A percentile compares a stretch with the other conserved stretches of the same genome.
These are phyloP conservation scores for Protostelium mycophagum DNA, from an alignment of 78 protist species.

Conservation along the genomic window DNA sequence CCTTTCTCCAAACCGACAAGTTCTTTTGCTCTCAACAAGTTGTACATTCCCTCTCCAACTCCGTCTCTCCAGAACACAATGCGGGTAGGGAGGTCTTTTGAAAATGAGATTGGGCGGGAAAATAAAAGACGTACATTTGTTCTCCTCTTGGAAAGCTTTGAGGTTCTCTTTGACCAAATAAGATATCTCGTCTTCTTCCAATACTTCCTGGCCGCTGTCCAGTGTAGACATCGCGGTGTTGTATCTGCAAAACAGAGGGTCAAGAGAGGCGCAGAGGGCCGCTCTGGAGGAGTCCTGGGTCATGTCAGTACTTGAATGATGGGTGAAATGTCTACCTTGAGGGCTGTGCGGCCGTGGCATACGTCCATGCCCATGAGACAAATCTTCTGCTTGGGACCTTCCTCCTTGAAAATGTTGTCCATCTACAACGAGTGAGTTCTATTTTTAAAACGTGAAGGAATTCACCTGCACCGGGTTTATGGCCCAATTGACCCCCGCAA, in stretches of 20 bases:
- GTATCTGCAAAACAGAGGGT: background rate
- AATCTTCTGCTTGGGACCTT: background rate
- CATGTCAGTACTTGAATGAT: background rate
- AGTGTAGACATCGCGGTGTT: background rate
- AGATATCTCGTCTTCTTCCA: background rate
- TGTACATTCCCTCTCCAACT: constrained; percentile 55
- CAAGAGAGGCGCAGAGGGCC: background rate
- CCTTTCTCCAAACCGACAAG: background rate
- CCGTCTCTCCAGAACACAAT: constrained; percentile 40
- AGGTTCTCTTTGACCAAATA: too few relatives aligned
- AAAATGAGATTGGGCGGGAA: too few relatives aligned
- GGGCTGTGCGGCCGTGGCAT: background rate
- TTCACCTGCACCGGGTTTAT: background rate
- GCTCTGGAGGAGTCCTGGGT: background rate
- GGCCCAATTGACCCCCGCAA: background rate
- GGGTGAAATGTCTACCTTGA: background rate
- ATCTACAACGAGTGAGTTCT: background rate
- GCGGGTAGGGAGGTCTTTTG: background rate
- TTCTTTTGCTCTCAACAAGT: constrained; percentile 9
- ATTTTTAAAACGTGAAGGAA: background rate
- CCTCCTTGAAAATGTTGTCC: background rate
- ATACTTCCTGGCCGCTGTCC: background rate
- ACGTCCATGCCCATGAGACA: background rate
- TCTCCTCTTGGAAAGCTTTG: too few relatives aligned
- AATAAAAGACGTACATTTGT: too few relatives aligned